A percentile compares a stretch with the other conserved stretches of the same genome.
These are phyloP conservation scores for Orbilia blumenaviensis DNA, from an alignment of 2,329 filamentous ascomycete species.

Conservation along the genomic window DNA sequence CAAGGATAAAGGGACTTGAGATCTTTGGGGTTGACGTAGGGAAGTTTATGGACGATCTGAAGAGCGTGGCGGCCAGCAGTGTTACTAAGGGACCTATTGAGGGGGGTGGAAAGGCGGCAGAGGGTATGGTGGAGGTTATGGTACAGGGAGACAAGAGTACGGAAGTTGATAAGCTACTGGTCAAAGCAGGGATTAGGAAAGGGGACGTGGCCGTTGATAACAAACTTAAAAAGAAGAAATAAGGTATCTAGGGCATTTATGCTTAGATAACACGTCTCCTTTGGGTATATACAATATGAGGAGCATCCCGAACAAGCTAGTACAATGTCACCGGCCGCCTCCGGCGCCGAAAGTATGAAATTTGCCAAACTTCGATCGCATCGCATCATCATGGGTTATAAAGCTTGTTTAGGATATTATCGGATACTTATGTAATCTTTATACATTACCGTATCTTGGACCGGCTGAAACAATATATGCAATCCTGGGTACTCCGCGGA, in stretches of 20 bases:
- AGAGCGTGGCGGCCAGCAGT: conserved; percentile 74
- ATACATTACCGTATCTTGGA: too few relatives aligned
- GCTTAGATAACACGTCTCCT: not conserved
- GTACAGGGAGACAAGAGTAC: conserved; percentile 74
- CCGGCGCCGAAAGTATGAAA: too few relatives aligned
- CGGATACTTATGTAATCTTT: too few relatives aligned
- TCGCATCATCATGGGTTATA: too few relatives aligned
- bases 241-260: not conserved
- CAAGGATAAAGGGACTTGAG: conserved; percentile 71
- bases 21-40: conserved; percentile 70
- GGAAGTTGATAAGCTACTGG: conserved; percentile 69
- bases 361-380: too few relatives aligned
- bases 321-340: too few relatives aligned
- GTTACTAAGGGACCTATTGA: conserved; percentile 71
- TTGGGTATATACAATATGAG: too few relatives aligned
- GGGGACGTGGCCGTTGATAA: conserved; percentile 75
- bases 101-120: conserved; percentile 70
- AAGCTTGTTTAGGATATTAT: too few relatives aligned
- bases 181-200: conserved; percentile 68
- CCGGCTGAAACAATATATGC: too few relatives aligned
- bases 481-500: too few relatives aligned
- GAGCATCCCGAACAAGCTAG: too few relatives aligned
- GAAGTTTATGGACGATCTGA: conserved; percentile 71
- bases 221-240: conserved; percentile 71
- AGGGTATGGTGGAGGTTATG: conserved; percentile 71